Base-by-base conservation (phyloP, 306 rosid species). In the Cucumis melo region DNA sequence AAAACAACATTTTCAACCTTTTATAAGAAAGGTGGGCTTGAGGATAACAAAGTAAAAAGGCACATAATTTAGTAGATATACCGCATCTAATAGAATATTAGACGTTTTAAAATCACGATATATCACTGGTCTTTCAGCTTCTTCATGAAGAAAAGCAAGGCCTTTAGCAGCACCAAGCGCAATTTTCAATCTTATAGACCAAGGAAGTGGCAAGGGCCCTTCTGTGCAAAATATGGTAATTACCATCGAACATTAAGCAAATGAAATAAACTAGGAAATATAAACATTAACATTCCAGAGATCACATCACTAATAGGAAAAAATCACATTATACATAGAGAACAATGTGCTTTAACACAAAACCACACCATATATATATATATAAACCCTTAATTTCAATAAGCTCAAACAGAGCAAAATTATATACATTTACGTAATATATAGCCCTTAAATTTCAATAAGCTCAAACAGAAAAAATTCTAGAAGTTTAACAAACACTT, bases 121-220 rank as follows among this genome's bases (percentile, higher is more conserved):
- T 83, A 92, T 94, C 81, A 94, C 87, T 0, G 97, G 92, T 72
- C 84, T 89, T 77, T 82, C 89, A 79, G 95, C 92, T 74, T 86
- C 99, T 86, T 92, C 93, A 39, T 94, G 99, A 77, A 94, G 96
- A 87, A 94, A 94, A 74, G 97, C 79, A 76, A 94, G 97, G 84
- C 98, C 98, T 80, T 90, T 94, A 27, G 98, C 97, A 62, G 98
- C 98, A 67, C 97, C 97, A 73, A 94, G 85, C 44, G 97, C 97
- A 83, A 94, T 91, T 88, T 88, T 91, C 96, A 94, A 85, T 82
- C 98, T 85, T 76, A 94, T 89, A 51, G 98, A 89, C 98, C 98
- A 94, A 15, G 99, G 99, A 83, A 94, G 98, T 80, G 99, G 99
- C 85, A 94, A 81, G 82, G 97, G 87, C 80, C 99, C 99, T 93